A percentile compares a stretch with the other conserved stretches of the same genome.
These are phyloP conservation scores for Sphagnurus paluster DNA, from an alignment of 1,284 basidiomycete genomes.

Conservation along the genomic window DNA sequence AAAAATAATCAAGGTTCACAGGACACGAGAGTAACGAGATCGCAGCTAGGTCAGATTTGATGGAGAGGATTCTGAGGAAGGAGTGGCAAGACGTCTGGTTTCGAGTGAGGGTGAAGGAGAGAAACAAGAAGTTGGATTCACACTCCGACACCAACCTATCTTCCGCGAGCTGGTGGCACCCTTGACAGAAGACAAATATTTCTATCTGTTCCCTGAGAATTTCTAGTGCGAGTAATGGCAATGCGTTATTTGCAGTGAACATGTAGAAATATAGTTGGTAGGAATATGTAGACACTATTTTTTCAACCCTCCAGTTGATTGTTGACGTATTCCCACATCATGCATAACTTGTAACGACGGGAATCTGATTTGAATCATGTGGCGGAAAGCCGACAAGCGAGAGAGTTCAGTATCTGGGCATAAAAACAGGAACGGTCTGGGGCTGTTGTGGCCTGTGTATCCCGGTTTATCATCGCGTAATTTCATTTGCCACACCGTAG, in stretches of 20 bases:
- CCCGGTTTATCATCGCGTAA: background rate
- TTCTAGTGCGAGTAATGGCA: constrained; percentile 1
- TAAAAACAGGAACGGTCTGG: background rate
- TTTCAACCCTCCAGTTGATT: no score
- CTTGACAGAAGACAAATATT: constrained; percentile 16
- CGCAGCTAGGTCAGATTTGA: constrained; percentile 19
- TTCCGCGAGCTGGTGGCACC: constrained; percentile 11
- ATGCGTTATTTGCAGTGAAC: background rate
- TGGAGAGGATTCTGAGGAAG: constrained; percentile 20
- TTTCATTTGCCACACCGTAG: constrained; percentile 6
- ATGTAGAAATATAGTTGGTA: background rate
- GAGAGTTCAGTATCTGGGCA: no score
- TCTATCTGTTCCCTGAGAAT: constrained; percentile 11
- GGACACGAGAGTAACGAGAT: constrained; percentile 17
- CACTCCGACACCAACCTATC: constrained; percentile 34
- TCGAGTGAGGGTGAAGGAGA: constrained; percentile 35
- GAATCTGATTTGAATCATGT: no score
- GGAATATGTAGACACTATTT: no score
- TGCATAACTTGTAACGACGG: no score
- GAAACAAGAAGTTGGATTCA: constrained; percentile 39
- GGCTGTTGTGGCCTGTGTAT: constrained; percentile 2
- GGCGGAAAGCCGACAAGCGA: no score
- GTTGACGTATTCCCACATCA: no score
- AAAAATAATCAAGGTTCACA: constrained; percentile 29
- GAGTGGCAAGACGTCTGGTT: constrained; percentile 18